phyloP scores from a whole-genome alignment of 345 rosid genomes.

The Toxicodendron radicans region DNA sequence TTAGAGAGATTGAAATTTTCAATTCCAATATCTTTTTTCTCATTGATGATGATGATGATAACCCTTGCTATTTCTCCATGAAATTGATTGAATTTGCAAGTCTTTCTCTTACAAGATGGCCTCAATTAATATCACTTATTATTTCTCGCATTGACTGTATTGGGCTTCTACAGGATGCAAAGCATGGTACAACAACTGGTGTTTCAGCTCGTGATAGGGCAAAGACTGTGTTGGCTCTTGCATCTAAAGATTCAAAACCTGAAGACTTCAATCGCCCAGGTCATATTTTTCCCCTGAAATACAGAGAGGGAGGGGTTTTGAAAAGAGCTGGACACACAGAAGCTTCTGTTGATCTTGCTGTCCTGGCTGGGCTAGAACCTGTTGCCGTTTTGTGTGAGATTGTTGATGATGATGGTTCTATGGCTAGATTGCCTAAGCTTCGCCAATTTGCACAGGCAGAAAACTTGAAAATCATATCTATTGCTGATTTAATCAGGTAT shows the following conservation, averaged over 20 bases:
- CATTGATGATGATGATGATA: neutral
- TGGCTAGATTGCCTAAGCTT: conserved; percentile 93
- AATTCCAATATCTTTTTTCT: neutral
- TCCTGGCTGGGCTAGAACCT: conserved; percentile 78
- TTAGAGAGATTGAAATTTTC: neutral
- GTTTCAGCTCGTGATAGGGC: conserved; percentile 93
- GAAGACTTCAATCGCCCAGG: conserved; percentile 89
- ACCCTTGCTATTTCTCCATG: neutral
- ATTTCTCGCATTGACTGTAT: neutral
- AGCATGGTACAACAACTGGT: conserved; percentile 76
- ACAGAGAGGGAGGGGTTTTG: conserved; percentile 86
- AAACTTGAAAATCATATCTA: conserved; percentile 72
- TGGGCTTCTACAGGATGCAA: conserved; percentile 59
- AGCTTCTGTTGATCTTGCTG: conserved; percentile 86
- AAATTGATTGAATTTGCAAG: neutral
- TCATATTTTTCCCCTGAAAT: conserved; percentile 79
- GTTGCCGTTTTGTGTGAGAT: conserved; percentile 81
- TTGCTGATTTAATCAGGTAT: conserved; percentile 87
- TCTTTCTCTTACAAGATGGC: neutral
- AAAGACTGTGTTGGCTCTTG: conserved; percentile 62
- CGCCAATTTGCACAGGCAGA: conserved; percentile 59
- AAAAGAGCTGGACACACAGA: conserved; percentile 98
- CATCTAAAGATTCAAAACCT: conserved; percentile 74
- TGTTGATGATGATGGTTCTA: conserved; percentile 97
- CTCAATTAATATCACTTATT: neutral